phyloP scores from a whole-genome alignment of 768 basidiomycete species.

The Nevesoporus exiguus region DNA sequence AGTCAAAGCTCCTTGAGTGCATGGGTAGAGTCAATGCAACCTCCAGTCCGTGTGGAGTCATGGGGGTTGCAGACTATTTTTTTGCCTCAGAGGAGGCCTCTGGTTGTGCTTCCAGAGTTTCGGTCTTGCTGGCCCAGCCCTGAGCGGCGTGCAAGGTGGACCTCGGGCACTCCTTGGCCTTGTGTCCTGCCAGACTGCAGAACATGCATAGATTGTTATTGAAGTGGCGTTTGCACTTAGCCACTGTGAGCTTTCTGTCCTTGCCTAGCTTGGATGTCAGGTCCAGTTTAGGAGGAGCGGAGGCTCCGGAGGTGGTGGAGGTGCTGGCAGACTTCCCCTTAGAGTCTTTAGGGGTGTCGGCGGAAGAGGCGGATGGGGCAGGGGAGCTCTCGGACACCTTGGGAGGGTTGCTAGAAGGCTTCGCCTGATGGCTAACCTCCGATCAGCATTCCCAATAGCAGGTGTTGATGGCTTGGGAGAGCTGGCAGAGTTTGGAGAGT shows the following conservation, averaged over 20 bases:
- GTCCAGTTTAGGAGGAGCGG: not conserved
- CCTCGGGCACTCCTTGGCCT: too few species aligned
- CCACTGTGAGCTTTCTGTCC: not conserved
- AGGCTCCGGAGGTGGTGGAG: not conserved
- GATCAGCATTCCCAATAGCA: not conserved
- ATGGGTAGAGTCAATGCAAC: too few species aligned
- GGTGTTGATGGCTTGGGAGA: not conserved
- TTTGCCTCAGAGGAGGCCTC: too few species aligned
- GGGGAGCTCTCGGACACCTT: too few species aligned
- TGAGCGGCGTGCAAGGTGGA: not conserved
- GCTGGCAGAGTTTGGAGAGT: not conserved
- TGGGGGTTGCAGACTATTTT: too few species aligned
- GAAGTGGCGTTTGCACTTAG: not conserved
- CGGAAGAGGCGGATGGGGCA: too few species aligned
- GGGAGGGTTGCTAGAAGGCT: too few species aligned
- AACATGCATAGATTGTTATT: not conserved
- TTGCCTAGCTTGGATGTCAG: not conserved
- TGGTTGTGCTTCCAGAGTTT: too few species aligned
- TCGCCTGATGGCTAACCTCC: too few species aligned
- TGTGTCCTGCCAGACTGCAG: not conserved
- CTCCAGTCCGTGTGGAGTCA: not conserved
- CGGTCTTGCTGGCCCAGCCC: not conserved
- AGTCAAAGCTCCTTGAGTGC: too few species aligned
- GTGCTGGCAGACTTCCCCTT: too few species aligned
- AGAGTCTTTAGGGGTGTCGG: not conserved